Conservation (phyloP, 352 stramenopile genomes). For the Globisporangium paroecandrum region DNA sequence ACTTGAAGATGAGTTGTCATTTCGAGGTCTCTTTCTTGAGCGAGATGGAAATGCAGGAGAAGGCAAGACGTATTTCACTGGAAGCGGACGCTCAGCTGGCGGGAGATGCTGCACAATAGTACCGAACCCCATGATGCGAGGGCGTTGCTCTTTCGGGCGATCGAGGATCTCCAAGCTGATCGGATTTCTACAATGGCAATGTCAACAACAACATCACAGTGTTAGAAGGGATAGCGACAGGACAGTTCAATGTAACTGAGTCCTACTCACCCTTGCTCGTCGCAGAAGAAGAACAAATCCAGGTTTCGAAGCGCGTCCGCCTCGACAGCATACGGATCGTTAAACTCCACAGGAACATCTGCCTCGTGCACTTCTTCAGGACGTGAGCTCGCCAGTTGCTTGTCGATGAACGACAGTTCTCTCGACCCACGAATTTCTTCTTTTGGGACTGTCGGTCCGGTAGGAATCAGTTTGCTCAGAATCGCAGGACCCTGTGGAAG, state of each 20-base stretch:
- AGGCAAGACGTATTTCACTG: constrained; percentile 63
- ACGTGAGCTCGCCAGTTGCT: constrained; percentile 19
- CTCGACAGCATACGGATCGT: constrained; percentile 62
- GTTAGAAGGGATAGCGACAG: background rate
- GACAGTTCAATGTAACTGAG: background rate
- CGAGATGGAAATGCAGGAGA: constrained; percentile 73
- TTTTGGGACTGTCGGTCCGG: constrained; percentile 44
- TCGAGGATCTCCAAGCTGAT: constrained; percentile 83
- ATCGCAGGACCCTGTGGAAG: constrained; percentile 26
- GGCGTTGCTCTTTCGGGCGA: constrained; percentile 63
- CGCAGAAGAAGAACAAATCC: constrained; percentile 86
- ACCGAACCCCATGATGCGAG: constrained; percentile 82
- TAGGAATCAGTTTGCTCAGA: constrained; percentile 58
- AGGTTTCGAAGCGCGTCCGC: constrained; percentile 70
- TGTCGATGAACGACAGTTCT: constrained; percentile 49
- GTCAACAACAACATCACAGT: background rate
- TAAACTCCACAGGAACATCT: constrained; percentile 62
- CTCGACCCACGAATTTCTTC: constrained; percentile 57
- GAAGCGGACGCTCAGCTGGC: constrained; percentile 50
- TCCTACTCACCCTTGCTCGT: constrained; percentile 66
- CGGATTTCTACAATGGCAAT: constrained; percentile 35
- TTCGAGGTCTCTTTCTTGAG: constrained; percentile 64
- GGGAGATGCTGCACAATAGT: constrained; percentile 77
- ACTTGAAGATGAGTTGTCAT: constrained; percentile 33
- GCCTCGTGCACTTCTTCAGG: constrained; percentile 56